Evolutionary conservation across 805 yeast species (phyloP), one percentile per base, ranked within the genome.

Genomic region (Wickerhamomyces chambardii): DNA sequence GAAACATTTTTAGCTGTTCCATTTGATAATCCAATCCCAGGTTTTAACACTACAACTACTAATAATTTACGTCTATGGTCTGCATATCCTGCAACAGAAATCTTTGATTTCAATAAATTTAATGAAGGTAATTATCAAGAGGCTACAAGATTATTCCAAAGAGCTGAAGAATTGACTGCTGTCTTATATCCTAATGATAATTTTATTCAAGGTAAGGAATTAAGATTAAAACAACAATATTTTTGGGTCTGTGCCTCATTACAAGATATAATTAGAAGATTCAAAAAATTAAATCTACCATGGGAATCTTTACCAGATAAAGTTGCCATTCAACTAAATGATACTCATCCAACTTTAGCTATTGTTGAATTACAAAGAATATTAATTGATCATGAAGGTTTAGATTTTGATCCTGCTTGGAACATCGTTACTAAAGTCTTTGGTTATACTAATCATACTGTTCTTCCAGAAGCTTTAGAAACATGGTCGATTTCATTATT

Each of bases 231-330:
- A 61, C 97, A 87, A 65, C 97, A 87, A 61, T 89, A 86, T 61
- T 89, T 87, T 63, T 87, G 97, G 97, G 95, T 89, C 35, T 79
- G 95, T 34, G 96, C 97, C 25, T 84, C 95, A 14, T 70, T 89
- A 47, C 86, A 83, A 50, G 97, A 87, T 58, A 87, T 87, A 47
- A 75, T 87, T 30, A 79, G 97, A 55, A 74, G 97, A 52, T 87
- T 83, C 64, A 80, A 86, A 59, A 89, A 89, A 63, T 58, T 78
- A 36, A 71, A 71, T 47, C 69, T 75, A 48, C 73, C 86, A 32
- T 87, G 95, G 95, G 51, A 68, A 26, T 86, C 82, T 54, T 83
- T 87, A 56, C 75, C 95, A 15, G 90, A 84, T 41, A 78, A 79
- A 53, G 75, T 85, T 42, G 95, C 96, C 25, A 87, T 87, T 55